Evolutionary conservation across 805 yeast species (phyloP).

Genomic region (Zygosaccharomyces kombuchaensis): DNA sequence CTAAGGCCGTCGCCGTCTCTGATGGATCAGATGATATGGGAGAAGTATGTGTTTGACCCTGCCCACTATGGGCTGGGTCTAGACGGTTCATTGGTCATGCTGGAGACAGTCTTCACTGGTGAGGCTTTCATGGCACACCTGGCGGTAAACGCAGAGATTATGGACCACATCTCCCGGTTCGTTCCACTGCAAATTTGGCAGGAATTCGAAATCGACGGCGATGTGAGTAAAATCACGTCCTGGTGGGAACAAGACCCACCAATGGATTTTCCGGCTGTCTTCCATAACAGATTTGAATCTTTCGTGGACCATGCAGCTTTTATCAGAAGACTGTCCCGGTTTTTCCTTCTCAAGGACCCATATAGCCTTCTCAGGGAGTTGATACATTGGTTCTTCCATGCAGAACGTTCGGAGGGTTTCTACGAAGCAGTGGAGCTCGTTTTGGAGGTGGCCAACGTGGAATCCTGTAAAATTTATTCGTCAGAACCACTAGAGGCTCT

Average conservation of each 20-base stretch:
- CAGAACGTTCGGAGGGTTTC: conserved; percentile 2
- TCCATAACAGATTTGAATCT: conserved; percentile 16
- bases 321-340: conserved; percentile 7
- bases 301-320: conserved; percentile 13
- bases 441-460: conserved; percentile 6
- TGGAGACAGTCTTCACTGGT: conserved; percentile 10
- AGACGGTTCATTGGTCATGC: conserved; percentile 3
- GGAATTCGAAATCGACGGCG: conserved; percentile 1
- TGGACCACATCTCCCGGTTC: conserved; percentile 3
- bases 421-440: conserved; percentile 14
- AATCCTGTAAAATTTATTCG: conserved; percentile 1
- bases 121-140: conserved; percentile 5
- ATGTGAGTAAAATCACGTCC: neutral
- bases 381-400: conserved; percentile 9
- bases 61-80: neutral
- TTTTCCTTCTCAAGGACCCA: conserved; percentile 9
- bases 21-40: conserved; percentile 13
- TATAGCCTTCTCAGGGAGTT: conserved; percentile 3
- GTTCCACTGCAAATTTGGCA: conserved; percentile 6
- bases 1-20: conserved; percentile 18
- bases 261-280: conserved; percentile 19
- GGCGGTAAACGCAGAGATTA: neutral
- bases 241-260: neutral
- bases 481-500: conserved; percentile 10
- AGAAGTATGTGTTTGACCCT: conserved; percentile 11